Evolutionary conservation across 257 asterid genomes (phyloP).

Genomic region (Salvia hispanica): DNA sequence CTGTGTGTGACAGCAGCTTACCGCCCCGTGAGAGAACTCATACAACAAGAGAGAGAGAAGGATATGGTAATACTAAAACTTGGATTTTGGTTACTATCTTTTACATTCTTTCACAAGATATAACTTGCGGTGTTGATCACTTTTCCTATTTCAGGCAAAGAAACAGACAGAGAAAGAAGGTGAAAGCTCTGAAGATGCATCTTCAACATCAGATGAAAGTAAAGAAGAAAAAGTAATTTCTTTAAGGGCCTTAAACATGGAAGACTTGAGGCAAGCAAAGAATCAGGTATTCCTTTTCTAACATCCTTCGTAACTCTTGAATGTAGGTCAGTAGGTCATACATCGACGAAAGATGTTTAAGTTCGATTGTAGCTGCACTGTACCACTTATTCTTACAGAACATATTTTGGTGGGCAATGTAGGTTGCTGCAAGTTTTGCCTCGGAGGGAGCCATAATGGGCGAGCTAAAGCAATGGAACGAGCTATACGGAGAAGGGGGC

Average conservation of each 20-base stretch:
- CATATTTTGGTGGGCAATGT: conserved; percentile 17
- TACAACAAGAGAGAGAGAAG: conserved; percentile 72
- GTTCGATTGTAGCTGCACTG: background rate
- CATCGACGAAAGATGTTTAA: too few species aligned
- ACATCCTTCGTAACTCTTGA: too few species aligned
- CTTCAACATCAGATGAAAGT: conserved; percentile 45
- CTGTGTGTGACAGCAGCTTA: conserved; percentile 90
- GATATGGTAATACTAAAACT: conserved; percentile 51
- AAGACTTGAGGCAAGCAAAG: conserved; percentile 90
- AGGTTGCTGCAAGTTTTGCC: conserved; percentile 97
- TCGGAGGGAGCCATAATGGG: conserved; percentile 86
- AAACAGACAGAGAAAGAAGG: conserved; percentile 45
- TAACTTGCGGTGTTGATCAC: background rate
- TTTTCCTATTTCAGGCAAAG: conserved; percentile 49
- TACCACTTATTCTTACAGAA: background rate
- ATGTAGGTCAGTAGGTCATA: too few species aligned
- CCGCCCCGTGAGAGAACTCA: conserved; percentile 86
- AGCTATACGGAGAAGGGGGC: conserved; percentile 93
- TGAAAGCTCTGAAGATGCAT: conserved; percentile 51
- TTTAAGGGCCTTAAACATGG: conserved; percentile 84
- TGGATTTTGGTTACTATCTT: conserved; percentile 25
- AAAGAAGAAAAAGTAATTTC: conserved; percentile 60
- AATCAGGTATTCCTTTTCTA: conserved; percentile 58
- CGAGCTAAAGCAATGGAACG: conserved; percentile 96
- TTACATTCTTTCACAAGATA: background rate